Base-by-base conservation (phyloP, 1,139 yeast genomes). In the Kodamaea suecica region DNA sequence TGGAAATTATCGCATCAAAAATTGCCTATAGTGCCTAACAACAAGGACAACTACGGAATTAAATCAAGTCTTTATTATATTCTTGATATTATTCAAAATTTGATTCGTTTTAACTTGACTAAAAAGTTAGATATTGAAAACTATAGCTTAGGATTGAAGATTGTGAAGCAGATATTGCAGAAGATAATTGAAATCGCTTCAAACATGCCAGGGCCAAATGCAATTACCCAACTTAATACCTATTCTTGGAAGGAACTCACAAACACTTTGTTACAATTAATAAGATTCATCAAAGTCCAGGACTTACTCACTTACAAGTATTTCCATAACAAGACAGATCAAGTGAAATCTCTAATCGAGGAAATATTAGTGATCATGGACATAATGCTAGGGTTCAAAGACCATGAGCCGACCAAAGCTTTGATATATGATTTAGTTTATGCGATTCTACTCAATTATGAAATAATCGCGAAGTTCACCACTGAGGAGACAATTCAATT, bases 1-100 rank as follows among this genome's bases (percentile, higher is more conserved):
- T 67, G 72, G 70, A 69, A 68, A 40, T 43, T 68, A 30, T 63
- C 70, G 31, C 74, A 63, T 40, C 74, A 68, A 34, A 59, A 56
- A 35, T 28, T 42, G 5, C 73, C 74, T 1, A 43, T 63, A 12
- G 47, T 69, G 2, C 68, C 68, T 3, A 47, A 47, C 14, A 57
- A 55, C 35, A 33, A 44, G 2, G 56, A 47, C 2, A 44, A 50
- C 5, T 49, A 44, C 16, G 64, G 61, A 0, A 38, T 49, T 27
- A 67, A 66, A 34, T 52, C 63, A 1, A 41, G 63, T 17, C 41
- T 60, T 30, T 58, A 66, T 26, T 70, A 69, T 40, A 58, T 66
- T 11, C 38, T 70, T 24, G 75, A 70, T 43, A 42, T 53, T n/a
- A 38, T 65, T 8, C 66, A 64, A 40, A 51, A 63, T 19, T 52